Conservation (phyloP, 2,329 filamentous ascomycete species). For the Colletotrichum euphorbiae region DNA sequence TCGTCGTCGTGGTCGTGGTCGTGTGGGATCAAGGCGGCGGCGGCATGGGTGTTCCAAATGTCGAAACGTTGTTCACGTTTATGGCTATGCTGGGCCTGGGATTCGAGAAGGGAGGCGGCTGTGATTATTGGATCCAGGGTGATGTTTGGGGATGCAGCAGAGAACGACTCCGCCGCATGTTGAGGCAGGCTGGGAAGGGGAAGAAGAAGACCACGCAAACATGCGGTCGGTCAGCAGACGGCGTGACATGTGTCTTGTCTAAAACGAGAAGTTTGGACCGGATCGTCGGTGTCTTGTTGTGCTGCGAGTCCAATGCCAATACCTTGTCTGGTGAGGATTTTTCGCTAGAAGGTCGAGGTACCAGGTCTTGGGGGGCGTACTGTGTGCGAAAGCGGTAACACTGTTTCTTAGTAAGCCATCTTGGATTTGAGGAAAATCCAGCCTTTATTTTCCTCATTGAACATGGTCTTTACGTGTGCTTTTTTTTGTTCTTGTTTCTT, state of each 20-base stretch:
- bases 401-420: slow-evolving; percentile 15
- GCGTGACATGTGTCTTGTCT: slow-evolving; percentile 38
- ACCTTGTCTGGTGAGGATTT: slow-evolving; percentile 33
- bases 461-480: neutral
- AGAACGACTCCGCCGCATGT: slow-evolving; percentile 69
- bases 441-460: neutral
- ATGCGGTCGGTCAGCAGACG: slow-evolving; percentile 40
- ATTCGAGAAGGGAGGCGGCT: slow-evolving; percentile 50
- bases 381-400: neutral
- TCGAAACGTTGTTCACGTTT: slow-evolving; percentile 41
- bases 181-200: slow-evolving; percentile 46
- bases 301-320: slow-evolving; percentile 37
- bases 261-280: slow-evolving; percentile 36
- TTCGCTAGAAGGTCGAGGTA: slow-evolving; percentile 27
- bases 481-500: too few relatives aligned
- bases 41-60: slow-evolving; percentile 41
- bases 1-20: slow-evolving; percentile 33
- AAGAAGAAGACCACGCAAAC: slow-evolving; percentile 38
- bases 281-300: slow-evolving; percentile 41
- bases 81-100: slow-evolving; percentile 46
- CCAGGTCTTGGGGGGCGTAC: slow-evolving; percentile 20
- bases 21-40: slow-evolving; percentile 38
- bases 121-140: slow-evolving; percentile 68
- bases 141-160: slow-evolving; percentile 64
- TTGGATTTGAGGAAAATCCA: neutral